Evolutionary conservation across 371 early-diverging fungal genomes (phyloP), one percentile per base, ranked within the genome.

Genomic region (Ordospora colligata): DNA sequence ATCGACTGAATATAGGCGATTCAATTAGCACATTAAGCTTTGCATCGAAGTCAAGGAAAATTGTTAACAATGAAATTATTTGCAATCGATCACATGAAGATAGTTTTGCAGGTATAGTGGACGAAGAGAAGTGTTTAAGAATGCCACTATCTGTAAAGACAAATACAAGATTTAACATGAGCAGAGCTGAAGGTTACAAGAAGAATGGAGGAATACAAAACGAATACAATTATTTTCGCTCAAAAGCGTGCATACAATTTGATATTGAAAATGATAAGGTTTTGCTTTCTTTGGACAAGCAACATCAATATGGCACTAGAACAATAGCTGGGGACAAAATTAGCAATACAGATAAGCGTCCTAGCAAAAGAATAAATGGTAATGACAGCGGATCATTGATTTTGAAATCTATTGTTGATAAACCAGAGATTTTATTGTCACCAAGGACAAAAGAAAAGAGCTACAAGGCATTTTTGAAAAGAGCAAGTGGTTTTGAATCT

Each of bases 1-100:
- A 88, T 9, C 58, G 73, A 7, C 73, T 80, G 43, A 86, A 83
- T 74, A 67, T 86, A 9, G 90, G 68, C 6, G 82, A 87, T n/a
- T 82, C 79, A 11, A 19, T 73, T 14, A 80, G 84, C 14, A 90
- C 90, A 17, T 82, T 90, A 52, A 87, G 87, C 53, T 90, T 90
- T 86, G 90, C 90, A 3, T 83, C 84, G 9, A 87, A 88, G 71
- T 87, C 88, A 11, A 86, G 87, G 40, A 81, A 86, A 69, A 88
- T 90, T 50, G 87, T 87, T 42, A 89, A 88, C 47, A 81, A 80
- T 22, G 14, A 25, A n/a, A 50, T 42, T 2, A 12, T 11, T 19
- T 11, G 8, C 21, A 42, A 67, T 12, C 25, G 37, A 23, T 14
- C 12, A 27, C 11, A 37, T 46, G 32, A 11, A 25, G 22, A 23